phyloP scores from a whole-genome alignment of 1,284 basidiomycete genomes.

The Inonotus obliquus region DNA sequence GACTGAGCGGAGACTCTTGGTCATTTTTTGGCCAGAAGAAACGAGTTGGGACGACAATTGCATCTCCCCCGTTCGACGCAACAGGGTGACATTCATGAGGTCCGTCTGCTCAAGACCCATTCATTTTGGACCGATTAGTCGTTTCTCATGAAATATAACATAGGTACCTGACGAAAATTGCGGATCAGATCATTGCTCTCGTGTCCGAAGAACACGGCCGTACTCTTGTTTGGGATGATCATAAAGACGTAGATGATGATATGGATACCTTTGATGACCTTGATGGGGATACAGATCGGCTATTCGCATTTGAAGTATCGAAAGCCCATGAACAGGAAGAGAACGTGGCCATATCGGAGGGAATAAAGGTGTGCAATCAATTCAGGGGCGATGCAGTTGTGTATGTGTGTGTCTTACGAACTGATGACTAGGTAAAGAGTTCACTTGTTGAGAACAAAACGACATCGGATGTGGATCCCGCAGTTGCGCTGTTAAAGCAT shows the following conservation, averaged over 20 bases:
- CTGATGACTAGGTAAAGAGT: not conserved
- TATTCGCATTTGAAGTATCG: constrained; percentile 51
- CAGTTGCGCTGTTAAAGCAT: not conserved
- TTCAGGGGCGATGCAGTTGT: not conserved
- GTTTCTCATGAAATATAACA: not conserved
- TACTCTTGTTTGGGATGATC: constrained; percentile 39
- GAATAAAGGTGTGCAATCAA: constrained; percentile 37
- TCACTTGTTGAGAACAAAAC: not conserved
- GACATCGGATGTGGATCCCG: not conserved
- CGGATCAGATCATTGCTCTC: constrained; percentile 46
- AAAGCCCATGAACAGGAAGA: constrained; percentile 58
- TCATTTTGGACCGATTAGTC: not conserved
- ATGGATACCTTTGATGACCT: not conserved
- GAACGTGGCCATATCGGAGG: constrained; percentile 35
- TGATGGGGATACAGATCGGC: constrained; percentile 39
- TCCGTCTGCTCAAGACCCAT: constrained; percentile 20
- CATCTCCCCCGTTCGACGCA: constrained; percentile 39
- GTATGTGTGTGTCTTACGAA: not conserved
- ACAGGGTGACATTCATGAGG: constrained; percentile 60
- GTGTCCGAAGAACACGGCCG: constrained; percentile 42
- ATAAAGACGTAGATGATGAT: constrained; percentile 19
- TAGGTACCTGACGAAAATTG: constrained; percentile 53
- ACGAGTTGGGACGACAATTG: constrained; percentile 54
- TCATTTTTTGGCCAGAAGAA: constrained; percentile 59
- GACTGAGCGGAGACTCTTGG: constrained; percentile 32